These are phyloP conservation scores for Termitomyces sp. DNA, from an alignment of 768 basidiomycete species.

Conservation along the genomic window DNA sequence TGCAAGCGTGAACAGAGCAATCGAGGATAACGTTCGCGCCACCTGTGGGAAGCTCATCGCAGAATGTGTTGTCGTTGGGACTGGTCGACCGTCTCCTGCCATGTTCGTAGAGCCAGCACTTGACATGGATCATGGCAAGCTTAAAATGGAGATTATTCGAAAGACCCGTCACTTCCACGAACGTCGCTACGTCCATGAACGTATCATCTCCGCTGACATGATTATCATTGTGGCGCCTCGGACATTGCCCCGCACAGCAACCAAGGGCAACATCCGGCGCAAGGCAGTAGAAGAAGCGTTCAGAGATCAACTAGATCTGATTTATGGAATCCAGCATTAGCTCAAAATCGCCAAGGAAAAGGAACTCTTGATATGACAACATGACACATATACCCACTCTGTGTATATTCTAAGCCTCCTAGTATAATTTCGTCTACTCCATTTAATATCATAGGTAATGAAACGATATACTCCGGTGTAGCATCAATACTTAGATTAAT, in stretches of 20 bases:
- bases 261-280: slow-evolving; percentile 76
- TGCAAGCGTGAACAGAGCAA: slow-evolving; percentile 36
- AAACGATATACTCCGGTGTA: background rate
- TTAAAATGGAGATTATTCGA: slow-evolving; percentile 66
- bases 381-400: background rate
- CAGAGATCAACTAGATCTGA: slow-evolving; percentile 46
- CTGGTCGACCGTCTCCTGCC: slow-evolving; percentile 65
- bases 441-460: background rate
- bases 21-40: slow-evolving; percentile 68
- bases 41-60: slow-evolving; percentile 59
- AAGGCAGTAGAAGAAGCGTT: slow-evolving; percentile 66
- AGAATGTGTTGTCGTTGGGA: slow-evolving; percentile 76
- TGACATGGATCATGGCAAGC: slow-evolving; percentile 46
- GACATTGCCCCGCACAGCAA: slow-evolving; percentile 66
- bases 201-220: slow-evolving; percentile 56
- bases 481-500: background rate
- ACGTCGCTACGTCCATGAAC: slow-evolving; percentile 72
- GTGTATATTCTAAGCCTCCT: background rate
- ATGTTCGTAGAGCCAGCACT: slow-evolving; percentile 63
- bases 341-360: background rate
- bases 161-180: slow-evolving; percentile 68
- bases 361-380: background rate
- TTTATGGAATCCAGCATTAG: slow-evolving; percentile 30
- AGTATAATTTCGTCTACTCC: background rate
- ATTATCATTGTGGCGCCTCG: slow-evolving; percentile 56